Base-by-base conservation (phyloP, 768 basidiomycete species). In the Lentinula detonsa region DNA sequence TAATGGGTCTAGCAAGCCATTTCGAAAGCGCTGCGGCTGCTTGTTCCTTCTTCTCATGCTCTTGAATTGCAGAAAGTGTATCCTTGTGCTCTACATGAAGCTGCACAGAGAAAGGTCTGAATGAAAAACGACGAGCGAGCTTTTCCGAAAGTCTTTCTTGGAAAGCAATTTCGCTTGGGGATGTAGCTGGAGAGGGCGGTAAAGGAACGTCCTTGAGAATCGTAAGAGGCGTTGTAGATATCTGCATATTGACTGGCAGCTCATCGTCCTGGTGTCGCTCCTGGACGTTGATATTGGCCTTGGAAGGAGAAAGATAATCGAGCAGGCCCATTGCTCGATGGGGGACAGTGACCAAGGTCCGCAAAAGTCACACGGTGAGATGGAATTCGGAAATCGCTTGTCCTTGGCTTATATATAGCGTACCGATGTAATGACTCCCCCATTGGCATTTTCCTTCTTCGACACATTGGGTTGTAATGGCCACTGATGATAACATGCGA, bases 81-180 rank as follows among this genome's bases (percentile, higher is more conserved):
- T 71, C 69, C 62, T 76, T 77, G 54, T 73, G 71, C 15, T 72
- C 70, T 2, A 72, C 62, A 60, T 69, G 72, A 61, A 49, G 37
- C 37, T 51, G 50, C 13, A 40, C 18, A 52, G 67, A 78, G 66
- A 78, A 71, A 65, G 82, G 77, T 15, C 78, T 81, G 55, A 85
- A 76, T 37, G 80, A 83, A 62, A 85, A 77, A 46, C 81, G 81
- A 57, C 76, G 74, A 35, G 66, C 59, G 39, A 73, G 64, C 66
- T 73, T 48, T 51, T 61, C 23, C 18, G 35, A 49, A 10, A 18
- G 18, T 16, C 59, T 21, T 40, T 53, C 43, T 35, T 8, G 21
- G 8, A 37, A 21, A 57, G 48, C 21, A 33, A 59, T 43, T 39
- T 42, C 56, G n/a, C 33, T 18, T 8, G 57, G 35, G 8, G 65